These are phyloP conservation scores for Physcomitrium patens DNA, from an alignment of 225 moss, liverwort and hornwort genomes.

Conservation along the genomic window DNA sequence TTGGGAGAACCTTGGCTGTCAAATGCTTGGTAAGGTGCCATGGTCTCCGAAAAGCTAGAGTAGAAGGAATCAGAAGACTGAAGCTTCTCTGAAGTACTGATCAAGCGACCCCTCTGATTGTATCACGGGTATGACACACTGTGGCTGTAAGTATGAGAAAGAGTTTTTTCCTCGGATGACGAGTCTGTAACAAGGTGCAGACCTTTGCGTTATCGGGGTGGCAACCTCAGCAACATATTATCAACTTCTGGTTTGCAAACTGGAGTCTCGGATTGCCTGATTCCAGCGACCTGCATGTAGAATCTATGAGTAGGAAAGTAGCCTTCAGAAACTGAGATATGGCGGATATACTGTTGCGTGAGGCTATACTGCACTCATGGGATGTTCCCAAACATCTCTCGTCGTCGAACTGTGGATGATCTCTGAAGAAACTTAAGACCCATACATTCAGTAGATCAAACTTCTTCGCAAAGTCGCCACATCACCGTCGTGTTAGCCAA, in stretches of 20 bases:
- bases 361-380: conserved; percentile 6
- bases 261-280: conserved; percentile 15
- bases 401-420: conserved; percentile 44
- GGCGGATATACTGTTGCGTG: conserved; percentile 1
- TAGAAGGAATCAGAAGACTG: conserved; percentile 22
- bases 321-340: conserved; percentile 12
- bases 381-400: neutral
- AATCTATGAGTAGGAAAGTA: conserved; percentile 13
- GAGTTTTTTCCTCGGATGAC: conserved; percentile 18
- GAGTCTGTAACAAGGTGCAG: neutral
- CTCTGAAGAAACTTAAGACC: conserved; percentile 42
- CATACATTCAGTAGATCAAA: conserved; percentile 30
- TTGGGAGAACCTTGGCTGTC: conserved; percentile 20
- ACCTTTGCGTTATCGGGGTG: conserved; percentile 48
- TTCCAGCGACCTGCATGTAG: conserved; percentile 75
- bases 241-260: conserved; percentile 43
- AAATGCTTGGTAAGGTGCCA: conserved; percentile 43
- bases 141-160: neutral
- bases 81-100: neutral
- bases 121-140: neutral
- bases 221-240: conserved; percentile 63
- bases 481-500: neutral
- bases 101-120: conserved; percentile 6
- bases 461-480: neutral
- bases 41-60: conserved; percentile 2